Percentiles rank a stretch among this genome's conserved stretches.
Evolutionary conservation across 2,329 filamentous ascomycete species (phyloP).

Genomic region (Cladosporium austrohemisphaericum): DNA sequence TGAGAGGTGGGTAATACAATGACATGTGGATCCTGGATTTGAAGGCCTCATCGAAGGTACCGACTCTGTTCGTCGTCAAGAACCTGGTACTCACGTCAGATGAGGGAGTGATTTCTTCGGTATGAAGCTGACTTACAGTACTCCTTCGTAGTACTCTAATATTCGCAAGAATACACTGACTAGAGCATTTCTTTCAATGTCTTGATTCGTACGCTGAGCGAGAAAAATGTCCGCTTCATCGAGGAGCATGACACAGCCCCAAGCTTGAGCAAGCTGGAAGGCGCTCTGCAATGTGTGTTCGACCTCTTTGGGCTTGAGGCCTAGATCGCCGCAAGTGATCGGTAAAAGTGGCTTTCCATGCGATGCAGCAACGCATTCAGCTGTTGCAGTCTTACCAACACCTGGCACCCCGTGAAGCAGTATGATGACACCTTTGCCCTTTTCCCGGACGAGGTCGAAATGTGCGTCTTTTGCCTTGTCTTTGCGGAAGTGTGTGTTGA

Average conservation of each 20-base stretch:
- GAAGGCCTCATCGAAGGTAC: slow-evolving; percentile 36
- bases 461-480: background rate
- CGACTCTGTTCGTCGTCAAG: slow-evolving; percentile 37
- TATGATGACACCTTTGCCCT: slow-evolving; percentile 19
- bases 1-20: slow-evolving; percentile 32
- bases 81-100: slow-evolving; percentile 32
- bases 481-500: background rate
- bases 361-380: slow-evolving; percentile 19
- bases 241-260: slow-evolving; percentile 35
- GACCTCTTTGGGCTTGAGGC: slow-evolving; percentile 13
- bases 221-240: slow-evolving; percentile 41
- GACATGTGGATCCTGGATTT: slow-evolving; percentile 33
- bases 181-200: slow-evolving; percentile 26
- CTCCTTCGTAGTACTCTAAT: slow-evolving; percentile 39
- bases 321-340: slow-evolving; percentile 23
- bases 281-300: slow-evolving; percentile 20
- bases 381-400: slow-evolving; percentile 26
- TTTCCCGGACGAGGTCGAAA: slow-evolving; percentile 9
- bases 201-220: slow-evolving; percentile 19
- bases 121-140: slow-evolving; percentile 36
- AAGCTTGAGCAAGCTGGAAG: slow-evolving; percentile 22
- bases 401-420: slow-evolving; percentile 17
- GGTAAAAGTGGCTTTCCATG: slow-evolving; percentile 21
- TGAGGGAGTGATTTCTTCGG: slow-evolving; percentile 34
- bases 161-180: slow-evolving; percentile 36